Evolutionary conservation across 768 basidiomycete species (phyloP), one percentile per base, ranked within the genome.

Genomic region (Suillus sp.): DNA sequence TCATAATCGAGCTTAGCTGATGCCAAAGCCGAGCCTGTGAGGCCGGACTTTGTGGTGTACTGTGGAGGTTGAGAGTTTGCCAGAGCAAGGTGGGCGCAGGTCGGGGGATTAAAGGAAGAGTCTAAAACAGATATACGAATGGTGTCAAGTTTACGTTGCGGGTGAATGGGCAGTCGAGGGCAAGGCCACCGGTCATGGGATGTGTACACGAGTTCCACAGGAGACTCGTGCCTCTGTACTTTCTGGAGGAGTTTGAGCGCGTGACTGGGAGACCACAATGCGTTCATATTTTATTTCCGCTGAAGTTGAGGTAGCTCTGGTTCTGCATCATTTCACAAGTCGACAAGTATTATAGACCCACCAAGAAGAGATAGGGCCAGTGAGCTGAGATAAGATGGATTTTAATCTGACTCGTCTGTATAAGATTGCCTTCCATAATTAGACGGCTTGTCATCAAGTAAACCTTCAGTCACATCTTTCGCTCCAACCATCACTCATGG

Each of bases 101-200:
- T 95, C 1, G 96, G 96, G 3, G 95, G 95, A 70, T 98, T 96
- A 78, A 93, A 98, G 1, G 93, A 95, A 1, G 94, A 90, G 69
- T 97, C 96, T 43, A 97, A 82, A n/a, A 96, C 79, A 4, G 90
- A 83, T 54, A 96, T 82, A 59, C 80, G 82, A 40, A 88, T 71
- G 3, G 73, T 71, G 35, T 38, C 60, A 30, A 25, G 45, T n/a
- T 40, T 57, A 18, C 64, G 62, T 20, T 55, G 51, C 2, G 62
- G 25, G 57, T 61, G 66, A 11, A 7, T 57, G 22, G 32, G 65
- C 37, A 25, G 66, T 37, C 38, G 72, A 1, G 70, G 75, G 10
- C 86, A 70, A 11, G 92, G 92, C 92, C 92, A 94, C 35, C 70
- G 75, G 16, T 79, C 72, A 68, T 92, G 87, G 2, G 89, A 79